Percentiles rank a stretch among this genome's conserved stretches.
Evolutionary conservation across 2,329 filamentous ascomycete genomes (phyloP).

Genomic region (Pyrenochaeta sp.): DNA sequence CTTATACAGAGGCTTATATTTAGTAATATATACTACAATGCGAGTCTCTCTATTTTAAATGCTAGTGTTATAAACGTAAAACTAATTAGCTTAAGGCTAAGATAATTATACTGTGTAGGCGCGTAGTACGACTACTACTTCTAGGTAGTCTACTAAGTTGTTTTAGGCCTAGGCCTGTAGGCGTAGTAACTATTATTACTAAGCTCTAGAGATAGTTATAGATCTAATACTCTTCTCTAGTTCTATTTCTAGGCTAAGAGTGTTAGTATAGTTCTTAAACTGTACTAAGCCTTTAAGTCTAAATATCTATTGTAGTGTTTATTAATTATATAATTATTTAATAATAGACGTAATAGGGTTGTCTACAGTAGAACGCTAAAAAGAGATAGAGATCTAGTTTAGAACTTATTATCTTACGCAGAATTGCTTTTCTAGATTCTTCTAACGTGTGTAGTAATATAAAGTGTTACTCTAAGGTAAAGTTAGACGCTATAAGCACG

Average conservation of each 20-base stretch:
- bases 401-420: slow-evolving; percentile 17
- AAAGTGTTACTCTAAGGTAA: slow-evolving; percentile 20
- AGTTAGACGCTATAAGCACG: slow-evolving; percentile 17
- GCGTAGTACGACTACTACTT: not conserved
- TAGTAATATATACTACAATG: slow-evolving; percentile 38
- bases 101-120: slow-evolving; percentile 11
- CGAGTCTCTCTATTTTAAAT: slow-evolving; percentile 12
- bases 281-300: slow-evolving; percentile 19
- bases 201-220: slow-evolving; percentile 5
- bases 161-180: slow-evolving; percentile 9
- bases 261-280: slow-evolving; percentile 31
- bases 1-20: slow-evolving; percentile 60
- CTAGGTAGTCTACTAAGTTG: not conserved
- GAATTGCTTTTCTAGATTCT: slow-evolving; percentile 15
- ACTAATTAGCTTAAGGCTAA: slow-evolving; percentile 40
- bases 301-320: slow-evolving; percentile 18
- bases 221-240: slow-evolving; percentile 17
- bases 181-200: slow-evolving; percentile 19
- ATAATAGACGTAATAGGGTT: slow-evolving; percentile 20
- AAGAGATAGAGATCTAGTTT: slow-evolving; percentile 24
- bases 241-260: slow-evolving; percentile 21
- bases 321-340: slow-evolving; percentile 13
- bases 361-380: slow-evolving; percentile 22
- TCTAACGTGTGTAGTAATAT: slow-evolving; percentile 21
- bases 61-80: slow-evolving; percentile 44